Percentiles rank a stretch among this genome's conserved stretches.
Conservation (phyloP, 495 filamentous ascomycete genomes). For the Penicillium manginii region DNA sequence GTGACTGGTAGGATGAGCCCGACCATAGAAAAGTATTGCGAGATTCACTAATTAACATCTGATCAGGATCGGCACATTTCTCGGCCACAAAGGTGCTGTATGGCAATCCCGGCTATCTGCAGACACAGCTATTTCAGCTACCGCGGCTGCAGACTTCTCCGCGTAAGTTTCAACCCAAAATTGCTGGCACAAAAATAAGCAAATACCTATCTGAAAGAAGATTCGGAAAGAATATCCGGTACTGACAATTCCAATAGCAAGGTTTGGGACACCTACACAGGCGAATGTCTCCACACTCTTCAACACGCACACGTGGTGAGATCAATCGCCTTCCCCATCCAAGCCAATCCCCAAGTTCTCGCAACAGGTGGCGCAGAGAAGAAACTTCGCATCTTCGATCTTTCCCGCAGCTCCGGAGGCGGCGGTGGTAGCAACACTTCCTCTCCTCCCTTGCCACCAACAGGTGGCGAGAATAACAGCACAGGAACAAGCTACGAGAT, state of each 20-base stretch:
- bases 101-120: conserved; percentile 92
- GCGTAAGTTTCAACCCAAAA: conserved; percentile 60
- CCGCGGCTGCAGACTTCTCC: conserved; percentile 93
- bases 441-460: conserved; percentile 39
- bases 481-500: conserved; percentile 74
- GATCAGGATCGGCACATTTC: conserved; percentile 90
- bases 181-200: too few species aligned
- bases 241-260: conserved; percentile 56
- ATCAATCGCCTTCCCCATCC: conserved; percentile 82
- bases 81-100: conserved; percentile 96
- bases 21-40: neutral
- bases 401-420: conserved; percentile 50
- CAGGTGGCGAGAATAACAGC: conserved; percentile 37
- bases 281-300: conserved; percentile 85
- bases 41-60: neutral
- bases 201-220: neutral
- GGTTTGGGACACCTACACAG: conserved; percentile 95
- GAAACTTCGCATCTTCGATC: conserved; percentile 92
- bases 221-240: neutral
- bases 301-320: conserved; percentile 94
- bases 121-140: conserved; percentile 86
- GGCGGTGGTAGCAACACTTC: conserved; percentile 41
- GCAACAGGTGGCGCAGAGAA: conserved; percentile 96
- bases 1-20: conserved; percentile 74
- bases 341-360: conserved; percentile 73